Evolutionary conservation across 75 land plant genomes (phyloP), one percentile per base, ranked within the genome.

Genomic region (Picea sitchensis): DNA sequence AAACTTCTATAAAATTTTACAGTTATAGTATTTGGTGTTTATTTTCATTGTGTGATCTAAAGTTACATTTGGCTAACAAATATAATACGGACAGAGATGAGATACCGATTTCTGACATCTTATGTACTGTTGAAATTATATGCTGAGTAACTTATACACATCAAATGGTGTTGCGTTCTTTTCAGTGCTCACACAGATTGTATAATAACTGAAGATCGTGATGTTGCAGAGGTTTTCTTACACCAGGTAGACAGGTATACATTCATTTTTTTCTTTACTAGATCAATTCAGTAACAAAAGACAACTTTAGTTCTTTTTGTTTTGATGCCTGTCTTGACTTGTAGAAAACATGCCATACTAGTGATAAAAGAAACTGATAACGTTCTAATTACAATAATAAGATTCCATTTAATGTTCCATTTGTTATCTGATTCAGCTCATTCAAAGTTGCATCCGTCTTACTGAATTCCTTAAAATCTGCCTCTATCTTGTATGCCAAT

Each of bases 171-270:
- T 59, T 41, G 15, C n/a, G 21, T 75, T 76, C 21, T 75, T 76
- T 83, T 64, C 93, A 98, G 99, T 91, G 88, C 94, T 15, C 99
- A 98, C 78, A 95, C 98, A 20, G 99, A 95, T 54, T 90, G 98
- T 84, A 98, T 98, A 14, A 77, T 98, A 32, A 79, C 96, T 9
- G 96, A 93, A 76, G 93, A 98, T 69, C 56, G 1, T n/a, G 82
- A 88, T 41, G 83, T 76, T 78, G 98, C 98, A 26, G 99, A 92
- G 75, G 51, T 77, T 30, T 98, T 98, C 75, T 80, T 98, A 47
- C 61, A 77, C 59, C 90, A 92, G 59, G 89, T 98, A 68, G 99
- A 98, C 83, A 95, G 99, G 99, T 95, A 83, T 62, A 30, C 47
- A 31, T 4, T 44, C 8, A 38, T n/a, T 18, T 71, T 18, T 44